A percentile compares a stretch with the other conserved stretches of the same genome.
phyloP scores from a whole-genome alignment of 495 filamentous ascomycete genomes.

The Acidiella bohemica region DNA sequence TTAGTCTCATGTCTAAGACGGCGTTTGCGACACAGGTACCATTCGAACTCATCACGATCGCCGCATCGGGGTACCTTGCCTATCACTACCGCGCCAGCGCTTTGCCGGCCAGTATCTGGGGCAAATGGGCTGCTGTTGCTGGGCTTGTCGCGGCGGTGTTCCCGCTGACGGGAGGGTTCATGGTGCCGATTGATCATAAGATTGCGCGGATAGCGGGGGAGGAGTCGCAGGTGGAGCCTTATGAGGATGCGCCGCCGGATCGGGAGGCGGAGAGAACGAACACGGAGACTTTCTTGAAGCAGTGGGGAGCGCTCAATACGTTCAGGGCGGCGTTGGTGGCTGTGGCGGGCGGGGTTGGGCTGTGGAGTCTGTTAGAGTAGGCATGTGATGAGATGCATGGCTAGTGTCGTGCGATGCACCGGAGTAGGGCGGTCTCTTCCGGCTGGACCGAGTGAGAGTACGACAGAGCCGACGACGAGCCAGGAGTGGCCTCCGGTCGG shows the following conservation, averaged over 20 bases:
- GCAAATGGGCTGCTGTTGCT: conserved; percentile 15
- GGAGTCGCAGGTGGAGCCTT: conserved; percentile 13
- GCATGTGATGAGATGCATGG: background rate
- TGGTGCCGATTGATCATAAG: conserved; percentile 17
- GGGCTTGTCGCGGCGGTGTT: conserved; percentile 12
- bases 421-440: no score
- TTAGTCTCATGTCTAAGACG: conserved; percentile 12
- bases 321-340: conserved; percentile 8
- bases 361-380: conserved; percentile 15
- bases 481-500: no score
- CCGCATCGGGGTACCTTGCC: conserved; percentile 11
- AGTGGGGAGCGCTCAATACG: conserved; percentile 11
- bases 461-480: no score
- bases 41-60: conserved; percentile 12
- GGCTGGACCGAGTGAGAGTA: no score
- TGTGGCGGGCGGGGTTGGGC: conserved; percentile 12
- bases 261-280: conserved; percentile 14
- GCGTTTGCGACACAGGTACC: conserved; percentile 15
- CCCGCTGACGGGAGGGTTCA: conserved; percentile 12
- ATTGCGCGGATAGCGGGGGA: conserved; percentile 14
- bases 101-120: conserved; percentile 1
- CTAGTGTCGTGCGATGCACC: no score
- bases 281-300: conserved; percentile 11
- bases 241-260: conserved; percentile 18
- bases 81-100: conserved; percentile 10